Conservation (phyloP, 768 basidiomycete species). For the Mycena indigotica region DNA sequence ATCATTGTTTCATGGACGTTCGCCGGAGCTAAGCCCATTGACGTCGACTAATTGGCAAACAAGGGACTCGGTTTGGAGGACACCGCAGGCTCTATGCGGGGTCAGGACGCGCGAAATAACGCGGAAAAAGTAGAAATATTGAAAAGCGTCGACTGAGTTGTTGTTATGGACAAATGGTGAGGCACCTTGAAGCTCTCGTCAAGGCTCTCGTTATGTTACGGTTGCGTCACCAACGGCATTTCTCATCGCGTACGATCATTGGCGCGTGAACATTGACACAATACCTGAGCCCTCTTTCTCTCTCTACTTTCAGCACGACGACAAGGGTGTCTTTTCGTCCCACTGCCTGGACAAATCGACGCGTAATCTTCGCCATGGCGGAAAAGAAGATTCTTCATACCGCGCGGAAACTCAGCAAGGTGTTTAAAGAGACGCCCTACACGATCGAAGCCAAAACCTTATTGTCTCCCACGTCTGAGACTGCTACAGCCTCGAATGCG, state of each 20-base stretch:
- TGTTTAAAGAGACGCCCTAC: constrained; percentile 38
- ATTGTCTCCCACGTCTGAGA: not conserved
- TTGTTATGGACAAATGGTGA: too few relatives aligned
- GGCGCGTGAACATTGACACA: not conserved
- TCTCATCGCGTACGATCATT: not conserved
- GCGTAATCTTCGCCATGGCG: constrained; percentile 11
- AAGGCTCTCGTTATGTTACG: too few relatives aligned
- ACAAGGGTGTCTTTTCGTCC: too few relatives aligned
- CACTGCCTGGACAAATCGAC: not conserved
- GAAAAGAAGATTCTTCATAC: constrained; percentile 44
- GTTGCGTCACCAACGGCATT: not conserved
- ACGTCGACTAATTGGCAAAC: too few relatives aligned
- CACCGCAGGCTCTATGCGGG: too few relatives aligned
- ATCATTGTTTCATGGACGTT: not conserved
- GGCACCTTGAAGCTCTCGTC: too few relatives aligned
- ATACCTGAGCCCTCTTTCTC: not conserved
- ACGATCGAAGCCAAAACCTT: not conserved
- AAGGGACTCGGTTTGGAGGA: too few relatives aligned
- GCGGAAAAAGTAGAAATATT: too few relatives aligned
- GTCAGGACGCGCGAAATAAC: not conserved
- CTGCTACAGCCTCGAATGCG: not conserved
- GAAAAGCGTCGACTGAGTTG: not conserved
- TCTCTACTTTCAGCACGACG: not conserved
- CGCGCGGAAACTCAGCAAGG: constrained; percentile 45
- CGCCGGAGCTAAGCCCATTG: not conserved